Evolutionary conservation across 495 filamentous ascomycete species (phyloP).

Genomic region (Bombardia bombarda): DNA sequence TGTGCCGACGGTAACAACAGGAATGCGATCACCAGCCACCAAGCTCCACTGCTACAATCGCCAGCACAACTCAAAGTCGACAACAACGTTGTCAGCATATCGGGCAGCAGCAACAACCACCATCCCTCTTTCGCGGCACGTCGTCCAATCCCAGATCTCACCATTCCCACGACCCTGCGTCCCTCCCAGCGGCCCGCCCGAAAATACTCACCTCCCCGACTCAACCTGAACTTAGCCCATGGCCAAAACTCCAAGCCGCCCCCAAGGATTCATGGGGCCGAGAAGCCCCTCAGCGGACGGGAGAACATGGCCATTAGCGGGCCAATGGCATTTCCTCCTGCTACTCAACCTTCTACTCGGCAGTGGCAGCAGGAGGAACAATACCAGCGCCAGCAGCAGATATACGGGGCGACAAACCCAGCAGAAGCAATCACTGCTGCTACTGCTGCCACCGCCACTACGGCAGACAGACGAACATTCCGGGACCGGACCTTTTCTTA

Average conservation of each 20-base stretch:
- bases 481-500: not conserved
- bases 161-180: too few relatives aligned
- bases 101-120: too few relatives aligned
- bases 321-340: constrained; percentile 16
- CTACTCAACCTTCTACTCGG: not conserved
- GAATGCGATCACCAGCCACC: too few relatives aligned
- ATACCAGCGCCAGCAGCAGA: not conserved
- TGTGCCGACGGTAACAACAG: too few relatives aligned
- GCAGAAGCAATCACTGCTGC: not conserved
- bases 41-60: too few relatives aligned
- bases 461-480: not conserved
- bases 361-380: not conserved
- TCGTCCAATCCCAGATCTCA: not conserved
- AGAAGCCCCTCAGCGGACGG: not conserved
- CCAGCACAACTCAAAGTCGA: too few relatives aligned
- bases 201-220: constrained; percentile 1
- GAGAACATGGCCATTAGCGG: constrained; percentile 13
- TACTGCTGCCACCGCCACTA: not conserved
- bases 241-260: constrained; percentile 1
- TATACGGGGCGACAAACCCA: not conserved
- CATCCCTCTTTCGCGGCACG: too few relatives aligned
- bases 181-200: constrained; percentile 6
- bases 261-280: not conserved
- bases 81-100: too few relatives aligned
- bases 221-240: constrained; percentile 4